These are phyloP conservation scores for Vitellaria paradoxa DNA, from an alignment of 179 eudicot species.

Conservation along the genomic window DNA sequence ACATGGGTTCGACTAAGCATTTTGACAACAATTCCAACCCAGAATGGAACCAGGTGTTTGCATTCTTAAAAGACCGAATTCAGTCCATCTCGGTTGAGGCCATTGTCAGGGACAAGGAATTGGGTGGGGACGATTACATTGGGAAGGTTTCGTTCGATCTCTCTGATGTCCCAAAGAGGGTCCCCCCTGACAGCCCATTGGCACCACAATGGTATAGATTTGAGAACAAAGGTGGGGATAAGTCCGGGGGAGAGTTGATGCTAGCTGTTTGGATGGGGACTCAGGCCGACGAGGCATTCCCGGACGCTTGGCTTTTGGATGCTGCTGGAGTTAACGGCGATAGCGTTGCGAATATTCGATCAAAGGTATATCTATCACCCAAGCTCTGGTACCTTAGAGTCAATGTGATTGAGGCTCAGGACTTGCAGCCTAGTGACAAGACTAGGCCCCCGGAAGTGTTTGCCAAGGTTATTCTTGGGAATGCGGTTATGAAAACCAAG, in stretches of 20 bases:
- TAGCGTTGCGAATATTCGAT: conserved; percentile 52
- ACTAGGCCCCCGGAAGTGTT: conserved; percentile 50
- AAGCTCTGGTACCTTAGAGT: conserved; percentile 58
- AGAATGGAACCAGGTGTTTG: conserved; percentile 60
- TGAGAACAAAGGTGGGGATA: conserved; percentile 43
- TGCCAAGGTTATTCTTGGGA: conserved; percentile 51
- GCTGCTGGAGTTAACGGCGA: conserved; percentile 58
- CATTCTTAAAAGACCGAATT: conserved; percentile 54
- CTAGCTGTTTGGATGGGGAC: conserved; percentile 80
- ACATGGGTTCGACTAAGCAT: conserved; percentile 51
- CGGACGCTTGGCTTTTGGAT: conserved; percentile 69
- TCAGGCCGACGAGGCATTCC: conserved; percentile 77
- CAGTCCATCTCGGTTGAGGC: conserved; percentile 41
- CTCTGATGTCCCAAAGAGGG: conserved; percentile 56
- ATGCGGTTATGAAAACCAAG: conserved; percentile 44
- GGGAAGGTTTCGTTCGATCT: conserved; percentile 53
- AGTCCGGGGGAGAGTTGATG: conserved; percentile 60
- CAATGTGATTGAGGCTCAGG: conserved; percentile 47
- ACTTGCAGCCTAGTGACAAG: conserved; percentile 43
- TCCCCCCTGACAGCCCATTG: conserved; percentile 71
- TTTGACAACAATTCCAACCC: conserved; percentile 57
- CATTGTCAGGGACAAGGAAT: conserved; percentile 43
- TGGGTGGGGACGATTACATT: conserved; percentile 51
- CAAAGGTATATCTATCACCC: conserved; percentile 69
- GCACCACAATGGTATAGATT: conserved; percentile 79